Percentiles rank a stretch among this genome's conserved stretches.
Conservation (phyloP, 441 rosid genomes). For the Cnidoscolus chayamansa region DNA sequence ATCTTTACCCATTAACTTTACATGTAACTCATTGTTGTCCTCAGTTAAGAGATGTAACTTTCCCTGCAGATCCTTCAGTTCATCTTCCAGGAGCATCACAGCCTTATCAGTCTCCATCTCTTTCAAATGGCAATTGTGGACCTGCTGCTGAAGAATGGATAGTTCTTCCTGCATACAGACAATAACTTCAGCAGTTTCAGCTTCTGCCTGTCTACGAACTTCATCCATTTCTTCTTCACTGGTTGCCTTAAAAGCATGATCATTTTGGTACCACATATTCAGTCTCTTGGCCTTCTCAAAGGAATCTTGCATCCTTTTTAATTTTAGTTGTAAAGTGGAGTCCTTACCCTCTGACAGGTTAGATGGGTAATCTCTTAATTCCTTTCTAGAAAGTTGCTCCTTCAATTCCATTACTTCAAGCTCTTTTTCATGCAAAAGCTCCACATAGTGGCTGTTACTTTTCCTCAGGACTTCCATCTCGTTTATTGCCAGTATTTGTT, state of each 20-base stretch:
- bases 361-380: conserved; percentile 41
- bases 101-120: conserved; percentile 54
- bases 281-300: conserved; percentile 82
- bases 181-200: conserved; percentile 92
- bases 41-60: conserved; percentile 43
- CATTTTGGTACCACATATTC: conserved; percentile 66
- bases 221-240: conserved; percentile 81
- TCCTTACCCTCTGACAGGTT: conserved; percentile 33
- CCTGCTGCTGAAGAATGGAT: conserved; percentile 74
- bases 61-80: conserved; percentile 54
- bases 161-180: conserved; percentile 96
- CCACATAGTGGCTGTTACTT: conserved; percentile 44
- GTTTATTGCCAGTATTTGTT: conserved; percentile 59
- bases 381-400: conserved; percentile 50
- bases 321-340: conserved; percentile 44
- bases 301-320: conserved; percentile 87
- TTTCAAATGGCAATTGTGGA: conserved; percentile 62
- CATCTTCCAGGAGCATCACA: conserved; percentile 45
- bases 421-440: conserved; percentile 56
- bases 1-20: conserved; percentile 58
- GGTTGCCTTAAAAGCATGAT: conserved; percentile 54
- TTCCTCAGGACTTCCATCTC: conserved; percentile 68
- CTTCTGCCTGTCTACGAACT: conserved; percentile 83
- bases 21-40: conserved; percentile 57
- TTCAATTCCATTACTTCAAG: conserved; percentile 51